Evolutionary conservation across 83 land plant genomes (phyloP).

Genomic region (Thuja plicata): DNA sequence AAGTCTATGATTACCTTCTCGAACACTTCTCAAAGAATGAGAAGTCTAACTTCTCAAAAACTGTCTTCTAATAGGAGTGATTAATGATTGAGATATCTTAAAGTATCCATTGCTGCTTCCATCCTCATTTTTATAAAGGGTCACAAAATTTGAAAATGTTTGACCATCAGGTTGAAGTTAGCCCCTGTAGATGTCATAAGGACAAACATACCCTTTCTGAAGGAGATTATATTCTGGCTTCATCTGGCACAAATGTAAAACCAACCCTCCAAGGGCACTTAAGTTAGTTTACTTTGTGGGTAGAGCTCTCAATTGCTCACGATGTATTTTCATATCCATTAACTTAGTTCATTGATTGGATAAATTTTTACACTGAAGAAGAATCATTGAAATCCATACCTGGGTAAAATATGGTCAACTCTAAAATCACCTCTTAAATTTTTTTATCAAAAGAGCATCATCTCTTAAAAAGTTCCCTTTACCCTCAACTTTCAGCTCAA

Average conservation of each 20-base stretch:
- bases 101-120: too few species aligned
- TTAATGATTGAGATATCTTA: too few species aligned
- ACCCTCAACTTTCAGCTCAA: too few species aligned
- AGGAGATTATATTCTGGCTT: conserved; percentile 67
- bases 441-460: too few species aligned
- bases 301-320: too few species aligned
- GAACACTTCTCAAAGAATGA: conserved; percentile 74
- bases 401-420: conserved; percentile 56
- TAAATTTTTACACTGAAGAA: conserved; percentile 36
- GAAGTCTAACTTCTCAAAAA: conserved; percentile 88
- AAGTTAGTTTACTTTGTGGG: not conserved
- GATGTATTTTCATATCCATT: too few species aligned
- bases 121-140: too few species aligned
- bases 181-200: conserved; percentile 76
- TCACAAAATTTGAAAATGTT: conserved; percentile 82
- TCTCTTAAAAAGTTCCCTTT: too few species aligned
- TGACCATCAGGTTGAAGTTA: conserved; percentile 89
- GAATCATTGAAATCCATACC: conserved; percentile 54
- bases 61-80: conserved; percentile 89
- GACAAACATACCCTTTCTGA: conserved; percentile 56
- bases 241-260: conserved; percentile 53
- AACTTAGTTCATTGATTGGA: conserved; percentile 65
- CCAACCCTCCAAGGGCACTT: conserved; percentile 83
- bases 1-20: conserved; percentile 63
- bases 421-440: conserved; percentile 15